Evolutionary conservation across 2,329 filamentous ascomycete genomes (phyloP), one percentile per base, ranked within the genome.

Genomic region (Paradendryphiella salina): DNA sequence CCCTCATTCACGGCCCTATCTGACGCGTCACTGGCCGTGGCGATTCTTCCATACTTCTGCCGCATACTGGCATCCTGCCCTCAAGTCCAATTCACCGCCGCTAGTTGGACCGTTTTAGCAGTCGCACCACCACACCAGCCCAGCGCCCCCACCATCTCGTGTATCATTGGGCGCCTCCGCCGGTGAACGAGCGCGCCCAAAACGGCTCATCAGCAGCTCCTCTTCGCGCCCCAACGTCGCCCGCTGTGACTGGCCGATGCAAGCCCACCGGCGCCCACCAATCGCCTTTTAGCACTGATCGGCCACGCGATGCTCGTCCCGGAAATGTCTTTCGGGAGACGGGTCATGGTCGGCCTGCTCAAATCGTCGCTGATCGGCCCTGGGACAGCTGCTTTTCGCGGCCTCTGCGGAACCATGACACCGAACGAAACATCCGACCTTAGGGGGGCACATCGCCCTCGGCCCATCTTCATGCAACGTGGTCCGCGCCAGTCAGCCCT

Each of bases 81-180:
- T 66, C 66, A 58, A 67, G 56, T 64, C 60, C 53, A 41, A 37
- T 45, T 54, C 55, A 56, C 59, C 41, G 57, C 59, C 57, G 57
- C 63, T 70, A 70, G 67, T 63, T 60, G 23, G 59, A 65, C 67
- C 69, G 69, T 71, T 71, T 52, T 62, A 59, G 59, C 64, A 63
- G 61, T 66, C 63, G 64, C 66, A 68, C 61, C 64, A 62, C 41
- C 10, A 28, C 28, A 17, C 51, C 53, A 37, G 45, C 54, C 56
- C 45, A 52, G 54, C 59, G 58, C 40, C 60, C 46, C 67, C 62
- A 61, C 66, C 48, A 31, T 28, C 50, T 37, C 28, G 28, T 38
- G 9, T 11, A 32, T 51, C 32, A 67, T 67, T 64, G 56, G 60
- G 23, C 40, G 40, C 39, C 18, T 20, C 13, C 38, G 55, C 60